A percentile compares a stretch with the other conserved stretches of the same genome.
Conservation (phyloP, 2,329 filamentous ascomycete genomes). For the Cryoendolithus antarcticus region DNA sequence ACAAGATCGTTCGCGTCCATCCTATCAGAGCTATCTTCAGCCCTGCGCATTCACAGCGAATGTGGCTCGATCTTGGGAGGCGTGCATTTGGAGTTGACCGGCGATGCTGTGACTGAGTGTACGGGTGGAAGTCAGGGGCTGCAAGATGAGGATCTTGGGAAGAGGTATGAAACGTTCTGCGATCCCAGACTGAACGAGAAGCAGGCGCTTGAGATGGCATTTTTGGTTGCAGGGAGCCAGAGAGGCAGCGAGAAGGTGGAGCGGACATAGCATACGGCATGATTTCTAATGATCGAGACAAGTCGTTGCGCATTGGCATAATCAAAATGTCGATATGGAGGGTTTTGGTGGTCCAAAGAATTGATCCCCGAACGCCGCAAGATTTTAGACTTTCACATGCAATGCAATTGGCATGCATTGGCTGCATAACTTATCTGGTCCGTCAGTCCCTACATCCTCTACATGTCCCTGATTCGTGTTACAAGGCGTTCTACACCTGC, state of each 20-base stretch:
- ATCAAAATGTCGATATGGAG: no score
- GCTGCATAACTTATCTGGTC: no score
- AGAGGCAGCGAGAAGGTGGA: slow-evolving; percentile 4
- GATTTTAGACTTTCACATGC: no score
- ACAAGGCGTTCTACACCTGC: no score
- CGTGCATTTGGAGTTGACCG: slow-evolving; percentile 88
- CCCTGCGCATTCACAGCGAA: slow-evolving; percentile 71
- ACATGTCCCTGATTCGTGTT: no score
- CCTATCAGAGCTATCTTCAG: slow-evolving; percentile 71
- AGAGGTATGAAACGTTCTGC: slow-evolving; percentile 93
- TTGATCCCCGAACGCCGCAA: no score
- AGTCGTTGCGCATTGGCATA: no score
- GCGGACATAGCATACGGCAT: no score
- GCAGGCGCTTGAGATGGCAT: slow-evolving; percentile 88
- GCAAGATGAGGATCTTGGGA: slow-evolving; percentile 73
- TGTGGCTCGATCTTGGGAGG: slow-evolving; percentile 80
- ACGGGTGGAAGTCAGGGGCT: slow-evolving; percentile 79
- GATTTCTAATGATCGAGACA: no score
- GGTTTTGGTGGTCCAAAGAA: no score
- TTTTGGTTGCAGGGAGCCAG: slow-evolving; percentile 63
- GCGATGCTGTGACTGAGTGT: slow-evolving; percentile 93
- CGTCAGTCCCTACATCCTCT: no score
- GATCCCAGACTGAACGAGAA: slow-evolving; percentile 95
- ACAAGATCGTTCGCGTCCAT: slow-evolving; percentile 86
- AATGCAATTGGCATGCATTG: no score